phyloP scores from a whole-genome alignment of 2,329 filamentous ascomycete genomes.

The Cyclaneusma minus region DNA sequence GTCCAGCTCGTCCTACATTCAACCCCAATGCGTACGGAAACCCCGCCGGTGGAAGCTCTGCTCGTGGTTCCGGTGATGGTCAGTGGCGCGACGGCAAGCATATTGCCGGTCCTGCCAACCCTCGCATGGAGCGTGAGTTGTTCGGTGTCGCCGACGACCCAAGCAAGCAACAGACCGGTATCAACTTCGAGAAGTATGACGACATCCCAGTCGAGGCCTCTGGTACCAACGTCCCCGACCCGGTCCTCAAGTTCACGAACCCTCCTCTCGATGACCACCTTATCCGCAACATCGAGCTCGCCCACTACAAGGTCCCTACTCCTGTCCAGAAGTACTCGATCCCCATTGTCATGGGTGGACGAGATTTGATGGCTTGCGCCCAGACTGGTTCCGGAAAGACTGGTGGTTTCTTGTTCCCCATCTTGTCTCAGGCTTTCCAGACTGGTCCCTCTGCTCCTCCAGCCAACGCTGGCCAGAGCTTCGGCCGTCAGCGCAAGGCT shows the following conservation, averaged over 20 bases:
- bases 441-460: slow-evolving; percentile 66
- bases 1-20: slow-evolving; percentile 25
- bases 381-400: slow-evolving; percentile 99
- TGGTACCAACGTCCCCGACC: slow-evolving; percentile 82
- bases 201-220: slow-evolving; percentile 98
- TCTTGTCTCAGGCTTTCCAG: slow-evolving; percentile 92
- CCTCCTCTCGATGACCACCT: slow-evolving; percentile 92
- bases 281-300: slow-evolving; percentile 80
- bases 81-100: slow-evolving; percentile 97
- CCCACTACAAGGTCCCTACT: slow-evolving; percentile 88
- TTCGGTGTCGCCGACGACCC: slow-evolving; percentile 87
- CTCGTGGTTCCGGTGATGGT: slow-evolving; percentile 82
- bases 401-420: slow-evolving; percentile 97
- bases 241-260: slow-evolving; percentile 79
- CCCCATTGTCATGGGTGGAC: slow-evolving; percentile 93
- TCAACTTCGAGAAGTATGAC: slow-evolving; percentile 99
- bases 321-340: slow-evolving; percentile 99
- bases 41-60: slow-evolving; percentile 30
- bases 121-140: slow-evolving; percentile 84
- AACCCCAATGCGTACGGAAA: slow-evolving; percentile 44
- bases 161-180: slow-evolving; percentile 89
- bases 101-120: slow-evolving; percentile 74
- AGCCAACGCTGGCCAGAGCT: slow-evolving; percentile 49
- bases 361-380: slow-evolving; percentile 98
- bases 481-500: slow-evolving; percentile 90